These are phyloP conservation scores for Termitomyces sp. DNA, from an alignment of 768 basidiomycete species.

Conservation along the genomic window DNA sequence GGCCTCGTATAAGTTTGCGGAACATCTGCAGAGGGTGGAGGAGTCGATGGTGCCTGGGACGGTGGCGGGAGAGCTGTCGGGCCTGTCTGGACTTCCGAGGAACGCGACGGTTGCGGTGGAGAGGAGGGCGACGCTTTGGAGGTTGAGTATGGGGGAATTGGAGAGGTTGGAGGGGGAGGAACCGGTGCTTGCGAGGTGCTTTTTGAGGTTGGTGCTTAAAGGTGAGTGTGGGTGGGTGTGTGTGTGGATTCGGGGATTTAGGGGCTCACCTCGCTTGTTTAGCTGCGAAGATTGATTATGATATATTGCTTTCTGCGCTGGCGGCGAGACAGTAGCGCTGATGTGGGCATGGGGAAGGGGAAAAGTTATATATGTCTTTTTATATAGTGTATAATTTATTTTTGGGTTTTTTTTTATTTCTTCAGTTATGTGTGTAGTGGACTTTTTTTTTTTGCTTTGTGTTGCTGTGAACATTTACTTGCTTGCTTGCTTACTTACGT, in stretches of 20 bases:
- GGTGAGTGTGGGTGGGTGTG: constrained; percentile 33
- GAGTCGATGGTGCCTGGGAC: constrained; percentile 96
- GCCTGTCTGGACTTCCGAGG: constrained; percentile 71
- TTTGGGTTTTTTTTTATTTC: no score
- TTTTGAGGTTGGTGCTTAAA: constrained; percentile 71
- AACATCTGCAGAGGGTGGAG: constrained; percentile 62
- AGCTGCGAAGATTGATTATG: constrained; percentile 20
- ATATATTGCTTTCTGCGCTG: constrained; percentile 18
- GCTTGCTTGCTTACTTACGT: no score
- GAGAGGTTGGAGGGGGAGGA: constrained; percentile 62
- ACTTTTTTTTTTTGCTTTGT: no score
- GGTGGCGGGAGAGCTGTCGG: constrained; percentile 87
- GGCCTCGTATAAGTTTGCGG: constrained; percentile 78
- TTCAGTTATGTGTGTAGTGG: no score
- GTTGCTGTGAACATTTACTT: no score
- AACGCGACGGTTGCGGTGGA: constrained; percentile 89
- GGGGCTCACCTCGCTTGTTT: neutral
- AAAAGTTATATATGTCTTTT: no score
- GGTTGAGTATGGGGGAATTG: constrained; percentile 58
- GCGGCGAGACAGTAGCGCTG: constrained; percentile 12
- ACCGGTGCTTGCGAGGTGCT: constrained; percentile 61
- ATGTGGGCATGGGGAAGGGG: neutral
- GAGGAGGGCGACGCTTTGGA: constrained; percentile 78
- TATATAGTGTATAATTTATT: no score
- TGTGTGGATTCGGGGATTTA: neutral